Base-by-base conservation (phyloP, 495 filamentous ascomycete species). In the Bacidia gigantensis region DNA sequence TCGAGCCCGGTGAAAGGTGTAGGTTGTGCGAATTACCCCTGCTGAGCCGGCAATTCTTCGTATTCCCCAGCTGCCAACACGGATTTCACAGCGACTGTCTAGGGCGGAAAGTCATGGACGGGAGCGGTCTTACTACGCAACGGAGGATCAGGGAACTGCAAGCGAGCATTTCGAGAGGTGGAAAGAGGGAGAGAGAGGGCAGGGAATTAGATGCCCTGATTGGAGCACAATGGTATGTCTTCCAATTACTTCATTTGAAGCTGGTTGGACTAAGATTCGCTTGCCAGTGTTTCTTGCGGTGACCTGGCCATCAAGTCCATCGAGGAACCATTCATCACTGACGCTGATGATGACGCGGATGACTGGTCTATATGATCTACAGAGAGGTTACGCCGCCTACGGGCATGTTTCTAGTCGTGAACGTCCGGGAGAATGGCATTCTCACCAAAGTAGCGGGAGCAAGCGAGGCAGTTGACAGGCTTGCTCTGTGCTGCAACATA, bases 11-110 rank as follows among this genome's bases (percentile, higher is more conserved):
- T 1, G 92, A 98, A 71, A 80, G 84, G 58, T 98, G 92, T 63
- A 89, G 86, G 66, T 75, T 85, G 18, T 98, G 92, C 61, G 78
- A 80, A 3, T 65, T 95, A 42, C 93, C 92, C 22, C 69, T 97
- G 35, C 72, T 98, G 17, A 85, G 81, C 56, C 71, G 90, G 52
- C 87, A 94, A 63, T 98, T 97, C 68, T 98, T 95, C 55, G 92
- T 97, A 11, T 98, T 97, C 62, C 89, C 92, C 0, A 58, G 56
- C 51, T 98, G 92, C 65, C 92, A 96, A 70, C 92, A 98, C 66
- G 88, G 88, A 18, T 97, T 96, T 58, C 92, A 98, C 63, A 86
- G 83, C 54, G 92, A 97, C 60, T 98, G 93, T 63, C 65, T 97
- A 18, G 89, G 84, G 0, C 79, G 75, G 58, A 83, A 84, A 58